Evolutionary conservation across 106 monocot genomes (phyloP), one percentile per base, ranked within the genome.

Genomic region (Allium sativum): DNA sequence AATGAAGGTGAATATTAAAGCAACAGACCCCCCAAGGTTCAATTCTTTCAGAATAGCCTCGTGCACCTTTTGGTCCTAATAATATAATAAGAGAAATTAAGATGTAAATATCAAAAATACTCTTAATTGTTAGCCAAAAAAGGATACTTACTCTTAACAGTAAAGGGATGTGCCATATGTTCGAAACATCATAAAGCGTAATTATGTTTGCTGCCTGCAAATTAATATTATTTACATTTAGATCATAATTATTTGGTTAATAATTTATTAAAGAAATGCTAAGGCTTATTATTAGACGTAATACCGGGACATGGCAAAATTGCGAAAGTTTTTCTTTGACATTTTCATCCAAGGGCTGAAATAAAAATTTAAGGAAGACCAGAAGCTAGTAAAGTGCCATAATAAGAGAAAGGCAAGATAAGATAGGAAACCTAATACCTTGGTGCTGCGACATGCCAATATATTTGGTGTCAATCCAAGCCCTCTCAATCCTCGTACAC

Each of bases 41-140:
- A 86, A 69, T 17, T 40, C 68, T 73, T 64, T 82, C 65, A 86
- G 53, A 51, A 86, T 78, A 55, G 86, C 87, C 63, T 78, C 81
- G 76, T 86, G 86, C 22, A 70, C 81, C 65, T 81, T 78, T 40
- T 86, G 86, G 43, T 81, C 72, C 86, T 86, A n/a, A n/a, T n/a
- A 56, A 40, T 8, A 47, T 53, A 45, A 12, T 18, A 66, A 18
- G 76, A 53, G 52, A 53, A 58, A 44, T 41, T 7, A 65, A n/a
- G 45, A 45, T 40, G 53, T 12, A 55, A 12, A 59, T 19, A 17
- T 21, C 6, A 44, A 60, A 44, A 40, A 15, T n/a, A 44, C 10
- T 17, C 1, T 43, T 16, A 20, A 13, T 44, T 10, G 16, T 18
- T 16, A 47, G 46, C 9, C n/a, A 7, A 20, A 40, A 40, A 7